Evolutionary conservation across 768 basidiomycete genomes (phyloP), one percentile per base, ranked within the genome.

Genomic region (Pulveroboletus sp.): DNA sequence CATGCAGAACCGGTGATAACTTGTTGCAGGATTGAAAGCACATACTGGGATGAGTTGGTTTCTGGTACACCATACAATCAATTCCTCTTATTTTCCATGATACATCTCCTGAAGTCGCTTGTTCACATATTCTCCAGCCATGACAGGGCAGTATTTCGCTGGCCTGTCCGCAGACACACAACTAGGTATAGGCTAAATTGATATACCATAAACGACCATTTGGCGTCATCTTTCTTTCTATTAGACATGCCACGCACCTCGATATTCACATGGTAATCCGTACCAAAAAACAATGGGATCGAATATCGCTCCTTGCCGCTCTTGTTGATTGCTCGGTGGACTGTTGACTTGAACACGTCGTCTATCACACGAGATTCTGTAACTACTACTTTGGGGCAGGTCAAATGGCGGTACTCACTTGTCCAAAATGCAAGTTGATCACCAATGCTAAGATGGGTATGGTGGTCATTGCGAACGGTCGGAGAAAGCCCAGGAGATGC

Each of bases 401-500:
- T 38, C 13, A 21, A n/a, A n/a, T 13, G 16, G 4, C 8, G n/a
- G n/a, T n/a, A 59, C 79, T 27, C 51, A 93, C 90, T 95, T 14
- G 94, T 92, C 88, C 91, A 90, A 19, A 90, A 74, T 10, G 90
- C 83, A 49, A 97, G 79, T 65, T 93, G 89, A 59, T 94, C 93
- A 8, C 88, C 94, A 13, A 95, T 74, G 62, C 87, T 80, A 81
- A 47, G 35, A 19, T 32, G 43, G 42, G 34, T 16, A 42, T 7
- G 13, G n/a, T n/a, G n/a, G n/a, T n/a, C n/a, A n/a, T 4, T 40
- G 24, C 54, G 50, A 75, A 35, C 9, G 69, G 17, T 75, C 59
- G 2, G 19, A 46, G 6, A 23, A 39, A 11, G 11, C 16, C 13
- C 13, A n/a, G 4, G 12, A 27, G 38, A 16, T 6, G 10, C 2